phyloP scores from a whole-genome alignment of 305 asterid species.

The Salvia sclarea region DNA sequence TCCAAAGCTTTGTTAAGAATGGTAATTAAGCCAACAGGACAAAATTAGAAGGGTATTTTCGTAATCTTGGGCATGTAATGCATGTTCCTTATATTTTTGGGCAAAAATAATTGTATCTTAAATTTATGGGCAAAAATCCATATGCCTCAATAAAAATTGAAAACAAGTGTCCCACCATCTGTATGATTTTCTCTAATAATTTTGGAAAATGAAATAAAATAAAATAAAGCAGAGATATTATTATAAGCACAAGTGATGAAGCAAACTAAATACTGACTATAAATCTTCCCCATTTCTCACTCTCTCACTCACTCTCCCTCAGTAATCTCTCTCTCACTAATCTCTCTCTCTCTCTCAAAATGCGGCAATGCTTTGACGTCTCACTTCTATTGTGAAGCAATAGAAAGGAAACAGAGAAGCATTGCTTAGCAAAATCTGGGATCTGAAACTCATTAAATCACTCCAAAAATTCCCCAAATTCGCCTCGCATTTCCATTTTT shows the following conservation, averaged over 20 bases:
- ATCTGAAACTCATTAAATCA: constrained; percentile 25
- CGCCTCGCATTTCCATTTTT: constrained; percentile 1
- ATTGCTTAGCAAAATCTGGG: constrained; percentile 22
- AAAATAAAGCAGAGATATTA: neutral
- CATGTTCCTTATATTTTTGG: no score
- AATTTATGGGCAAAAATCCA: no score
- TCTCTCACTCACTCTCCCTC: constrained; percentile 28
- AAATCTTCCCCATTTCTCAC: constrained; percentile 37
- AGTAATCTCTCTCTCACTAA: constrained; percentile 12
- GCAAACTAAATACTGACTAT: constrained; percentile 34
- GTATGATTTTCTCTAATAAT: neutral
- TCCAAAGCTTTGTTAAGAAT: no score
- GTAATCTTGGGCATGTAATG: no score
- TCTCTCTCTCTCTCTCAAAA: constrained; percentile 22
- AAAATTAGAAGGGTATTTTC: no score
- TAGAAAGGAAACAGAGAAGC: constrained; percentile 29
- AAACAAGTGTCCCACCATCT: neutral
- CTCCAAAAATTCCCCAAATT: neutral
- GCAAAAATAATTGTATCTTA: no score
- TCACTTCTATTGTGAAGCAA: constrained; percentile 32
- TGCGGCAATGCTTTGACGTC: constrained; percentile 33
- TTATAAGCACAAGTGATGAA: constrained; percentile 7
- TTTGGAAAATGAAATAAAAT: no score
- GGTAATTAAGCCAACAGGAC: no score
- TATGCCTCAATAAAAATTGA: no score